A percentile compares a stretch with the other conserved stretches of the same genome.
Conservation (phyloP, 306 rosid species). For the Spatholobus suberectus region DNA sequence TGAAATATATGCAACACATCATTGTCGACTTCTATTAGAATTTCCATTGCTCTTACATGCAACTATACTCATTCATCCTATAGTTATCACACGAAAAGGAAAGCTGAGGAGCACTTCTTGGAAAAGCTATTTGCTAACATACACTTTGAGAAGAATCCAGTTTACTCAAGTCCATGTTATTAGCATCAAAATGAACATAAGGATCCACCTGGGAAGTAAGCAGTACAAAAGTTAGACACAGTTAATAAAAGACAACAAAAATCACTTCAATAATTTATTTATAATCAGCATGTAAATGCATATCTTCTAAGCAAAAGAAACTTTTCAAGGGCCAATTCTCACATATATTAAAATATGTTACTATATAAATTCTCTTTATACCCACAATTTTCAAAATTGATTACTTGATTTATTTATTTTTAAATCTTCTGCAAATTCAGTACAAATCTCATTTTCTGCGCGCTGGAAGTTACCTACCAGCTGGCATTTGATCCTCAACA, state of each 20-base stretch:
- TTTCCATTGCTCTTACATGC: conserved; percentile 3
- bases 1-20: background rate
- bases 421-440: background rate
- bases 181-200: conserved; percentile 53
- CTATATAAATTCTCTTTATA: background rate
- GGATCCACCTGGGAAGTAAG: conserved; percentile 66
- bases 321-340: conserved; percentile 14
- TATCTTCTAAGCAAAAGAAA: conserved; percentile 35
- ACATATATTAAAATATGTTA: conserved; percentile 8
- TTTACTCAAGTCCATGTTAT: conserved; percentile 48
- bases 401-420: background rate
- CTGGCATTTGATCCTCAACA: conserved; percentile 13
- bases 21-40: conserved; percentile 25
- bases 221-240: conserved; percentile 30
- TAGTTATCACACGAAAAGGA: conserved; percentile 27
- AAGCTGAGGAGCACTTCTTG: conserved; percentile 24
- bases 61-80: conserved; percentile 27
- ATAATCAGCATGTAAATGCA: conserved; percentile 9
- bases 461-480: background rate
- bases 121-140: conserved; percentile 48
- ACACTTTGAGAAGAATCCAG: conserved; percentile 56
- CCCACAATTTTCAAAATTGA: background rate
- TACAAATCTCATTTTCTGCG: conserved; percentile 9
- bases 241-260: conserved; percentile 1
- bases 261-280: conserved; percentile 7